Percentiles rank a stretch among this genome's conserved stretches.
phyloP scores from a whole-genome alignment of 192 early-diverging fungal genomes.

The Backusella macrospora region DNA sequence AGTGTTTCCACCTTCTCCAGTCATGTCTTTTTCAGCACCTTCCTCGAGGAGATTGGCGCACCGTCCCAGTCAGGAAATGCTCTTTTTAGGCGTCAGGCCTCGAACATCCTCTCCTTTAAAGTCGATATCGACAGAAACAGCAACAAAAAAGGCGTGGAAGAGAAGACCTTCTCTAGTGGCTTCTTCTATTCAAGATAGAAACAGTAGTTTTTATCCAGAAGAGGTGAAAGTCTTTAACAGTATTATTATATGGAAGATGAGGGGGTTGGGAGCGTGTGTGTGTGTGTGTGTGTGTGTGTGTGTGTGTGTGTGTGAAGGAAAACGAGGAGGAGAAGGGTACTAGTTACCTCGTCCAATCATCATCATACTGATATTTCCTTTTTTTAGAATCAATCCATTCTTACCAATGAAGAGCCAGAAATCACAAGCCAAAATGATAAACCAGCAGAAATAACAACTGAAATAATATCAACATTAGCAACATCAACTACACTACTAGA shows the following conservation, averaged over 20 bases:
- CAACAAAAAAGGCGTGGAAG: slow-evolving; percentile 13
- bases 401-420: slow-evolving; percentile 7
- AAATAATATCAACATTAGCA: background rate
- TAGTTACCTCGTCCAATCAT: background rate
- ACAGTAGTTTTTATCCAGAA: background rate
- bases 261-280: no score
- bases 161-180: slow-evolving; percentile 1
- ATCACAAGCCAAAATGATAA: slow-evolving; percentile 10
- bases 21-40: slow-evolving; percentile 28
- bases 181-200: slow-evolving; percentile 4
- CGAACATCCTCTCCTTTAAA: slow-evolving; percentile 10
- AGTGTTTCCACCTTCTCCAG: slow-evolving; percentile 28
- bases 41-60: slow-evolving; percentile 9
- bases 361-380: background rate
- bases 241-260: no score
- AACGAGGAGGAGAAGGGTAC: background rate
- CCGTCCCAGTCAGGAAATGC: background rate
- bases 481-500: background rate
- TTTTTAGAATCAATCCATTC: slow-evolving; percentile 6
- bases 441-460: background rate
- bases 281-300: no score
- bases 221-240: background rate
- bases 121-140: background rate
- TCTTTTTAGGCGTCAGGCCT: background rate
- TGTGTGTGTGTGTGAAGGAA: no score